Conservation (phyloP, 1,284 basidiomycete species). For the Tylopilus sp. region DNA sequence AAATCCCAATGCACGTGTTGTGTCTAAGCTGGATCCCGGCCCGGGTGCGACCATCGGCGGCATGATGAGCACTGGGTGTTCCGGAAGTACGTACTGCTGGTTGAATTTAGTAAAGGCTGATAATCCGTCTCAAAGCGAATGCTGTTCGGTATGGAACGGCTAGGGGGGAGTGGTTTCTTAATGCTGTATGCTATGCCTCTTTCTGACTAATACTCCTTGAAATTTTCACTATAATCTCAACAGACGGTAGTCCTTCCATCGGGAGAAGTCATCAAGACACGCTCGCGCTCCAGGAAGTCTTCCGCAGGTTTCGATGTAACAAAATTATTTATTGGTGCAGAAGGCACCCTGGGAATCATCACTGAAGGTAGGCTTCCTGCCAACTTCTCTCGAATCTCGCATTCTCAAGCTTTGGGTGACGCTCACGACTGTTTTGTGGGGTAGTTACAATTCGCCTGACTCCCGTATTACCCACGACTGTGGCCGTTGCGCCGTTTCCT, state of each 20-base stretch:
- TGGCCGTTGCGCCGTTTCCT: constrained; percentile 68
- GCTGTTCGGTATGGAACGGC: constrained; percentile 88
- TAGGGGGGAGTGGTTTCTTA: constrained; percentile 82
- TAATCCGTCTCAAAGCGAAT: constrained; percentile 52
- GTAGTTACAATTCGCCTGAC: constrained; percentile 76
- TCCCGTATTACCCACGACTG: constrained; percentile 74
- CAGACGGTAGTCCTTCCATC: constrained; percentile 87
- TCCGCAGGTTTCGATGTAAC: constrained; percentile 90
- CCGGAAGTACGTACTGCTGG: constrained; percentile 53
- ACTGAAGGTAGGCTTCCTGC: constrained; percentile 63
- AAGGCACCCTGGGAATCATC: constrained; percentile 91
- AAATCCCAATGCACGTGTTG: not conserved
- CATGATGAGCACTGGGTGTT: constrained; percentile 85
- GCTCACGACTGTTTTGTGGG: constrained; percentile 2
- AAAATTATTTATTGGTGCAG: constrained; percentile 91
- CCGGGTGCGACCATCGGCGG: constrained; percentile 86
- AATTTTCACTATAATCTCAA: not conserved
- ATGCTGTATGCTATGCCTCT: constrained; percentile 47
- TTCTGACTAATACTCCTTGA: not conserved
- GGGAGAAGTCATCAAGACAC: constrained; percentile 92
- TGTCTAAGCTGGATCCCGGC: constrained; percentile 68
- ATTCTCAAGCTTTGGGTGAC: not conserved
- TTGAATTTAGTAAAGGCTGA: constrained; percentile 1
- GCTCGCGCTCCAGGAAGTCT: constrained; percentile 81
- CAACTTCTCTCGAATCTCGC: not conserved